Evolutionary conservation across 345 rosid genomes (phyloP), one percentile per base, ranked within the genome.

Genomic region (Eucalyptus brandiana): DNA sequence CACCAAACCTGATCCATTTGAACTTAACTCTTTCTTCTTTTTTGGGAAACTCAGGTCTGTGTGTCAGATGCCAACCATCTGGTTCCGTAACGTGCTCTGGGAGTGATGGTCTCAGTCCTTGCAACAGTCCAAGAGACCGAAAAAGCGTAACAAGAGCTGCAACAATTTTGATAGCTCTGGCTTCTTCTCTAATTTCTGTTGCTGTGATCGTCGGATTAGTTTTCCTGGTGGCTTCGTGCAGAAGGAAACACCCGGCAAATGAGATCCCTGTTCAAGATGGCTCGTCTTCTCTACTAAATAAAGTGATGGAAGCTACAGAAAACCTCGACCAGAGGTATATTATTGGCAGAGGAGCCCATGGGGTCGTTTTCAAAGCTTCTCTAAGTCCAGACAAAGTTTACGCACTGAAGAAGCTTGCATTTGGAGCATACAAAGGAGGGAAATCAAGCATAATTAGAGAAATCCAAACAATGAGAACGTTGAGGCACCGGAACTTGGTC

Each of bases 311-410:
- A 90, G 99, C 97, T 49, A 95, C 97, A 0, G 97, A 94, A 87
- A 96, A 97, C 87, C 95, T 97, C 21, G 90, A 91, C 47, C 97
- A 94, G 56, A 93, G 87, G 87, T 93, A 94, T 72, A 92, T 95
- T 89, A 92, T 97, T 17, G 99, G 98, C 45, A 95, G 92, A 90
- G 99, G 98, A 89, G 95, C 94, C 37, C 99, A 97, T 60, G 99
- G 99, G 87, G 87, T 87, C 54, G 96, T 97, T 19, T 97, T 93
- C 87, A 96, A 93, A 92, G 98, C 95, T 45, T 89, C 92, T 24
- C 37, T 96, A 87, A 92, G 90, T 12, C 92, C 93, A 4, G 93
- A 93, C 42, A 56, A 92, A 42, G 91, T 90, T 48, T 96, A 92
- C 87, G 99, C 98, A 6, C 93, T 93, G 19, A 97, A 97, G 91